Conservation (phyloP, 169 alveolate species). For the Plasmodium coatneyi region DNA sequence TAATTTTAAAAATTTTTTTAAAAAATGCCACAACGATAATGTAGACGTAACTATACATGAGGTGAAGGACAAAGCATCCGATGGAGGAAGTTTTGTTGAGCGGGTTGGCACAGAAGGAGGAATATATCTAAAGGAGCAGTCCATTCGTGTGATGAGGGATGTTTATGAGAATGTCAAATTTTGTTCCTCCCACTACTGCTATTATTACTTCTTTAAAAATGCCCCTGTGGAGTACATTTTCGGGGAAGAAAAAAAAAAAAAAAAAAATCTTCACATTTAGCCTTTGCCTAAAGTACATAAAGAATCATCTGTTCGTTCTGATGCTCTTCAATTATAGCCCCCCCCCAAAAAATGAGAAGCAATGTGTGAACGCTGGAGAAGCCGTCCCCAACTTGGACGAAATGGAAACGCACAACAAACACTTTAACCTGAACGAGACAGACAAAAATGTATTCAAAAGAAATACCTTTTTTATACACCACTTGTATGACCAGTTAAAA, state of each 20-base stretch:
- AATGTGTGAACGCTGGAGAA: neutral
- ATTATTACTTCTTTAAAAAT: slow-evolving; percentile 48
- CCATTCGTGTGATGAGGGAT: slow-evolving; percentile 14
- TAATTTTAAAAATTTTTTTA: slow-evolving; percentile 38
- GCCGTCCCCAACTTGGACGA: slow-evolving; percentile 15
- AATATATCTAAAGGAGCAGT: slow-evolving; percentile 38
- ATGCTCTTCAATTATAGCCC: slow-evolving; percentile 17
- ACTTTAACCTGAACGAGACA: slow-evolving; percentile 45
- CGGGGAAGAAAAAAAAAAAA: neutral
- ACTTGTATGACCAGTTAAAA: slow-evolving; percentile 30
- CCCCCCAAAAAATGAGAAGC: neutral
- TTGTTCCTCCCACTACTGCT: slow-evolving; percentile 13
- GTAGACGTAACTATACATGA: slow-evolving; percentile 6
- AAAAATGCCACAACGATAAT: slow-evolving; percentile 13
- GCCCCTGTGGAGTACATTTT: slow-evolving; percentile 4
- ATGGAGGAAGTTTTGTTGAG: neutral
- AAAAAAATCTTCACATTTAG: slow-evolving; percentile 15
- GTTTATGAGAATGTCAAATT: neutral
- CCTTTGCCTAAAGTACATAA: slow-evolving; percentile 7
- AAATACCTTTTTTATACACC: slow-evolving; percentile 38
- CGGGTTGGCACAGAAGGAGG: neutral
- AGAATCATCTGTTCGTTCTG: slow-evolving; percentile 1
- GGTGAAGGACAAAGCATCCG: neutral
- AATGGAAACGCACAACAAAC: slow-evolving; percentile 12
- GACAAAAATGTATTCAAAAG: slow-evolving; percentile 67